Base-by-base conservation (phyloP, 176 grass and related monocot genomes). In the Triticum turgidum region DNA sequence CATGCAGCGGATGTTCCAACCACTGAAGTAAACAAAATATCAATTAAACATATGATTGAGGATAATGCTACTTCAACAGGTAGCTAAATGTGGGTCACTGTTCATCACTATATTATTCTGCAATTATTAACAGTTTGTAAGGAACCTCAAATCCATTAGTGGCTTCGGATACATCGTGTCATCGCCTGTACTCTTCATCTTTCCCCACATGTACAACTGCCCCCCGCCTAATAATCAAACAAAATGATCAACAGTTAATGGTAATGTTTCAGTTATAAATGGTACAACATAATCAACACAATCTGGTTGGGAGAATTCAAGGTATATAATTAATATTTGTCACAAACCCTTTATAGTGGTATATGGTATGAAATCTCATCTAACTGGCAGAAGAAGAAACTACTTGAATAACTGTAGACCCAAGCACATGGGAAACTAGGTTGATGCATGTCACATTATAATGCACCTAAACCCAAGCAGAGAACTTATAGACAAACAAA, bases 141-240 rank as follows among this genome's bases (percentile, higher is more conserved):
- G 8, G 9, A 69, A 99, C 97, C 97, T 99, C 84, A 99, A 89
- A 90, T 99, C 97, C 92, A 99, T 88, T 73, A 99, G 71, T 76
- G 94, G 89, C 83, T 99, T 99, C 13, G 97, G 97, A 91, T 99
- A 99, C 97, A 99, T 99, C 97, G 92, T 96, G 45, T 99, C 97
- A 81, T 99, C 97, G 32, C 94, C 97, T 24, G 79, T 99, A 86
- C 11, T 90, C 92, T 99, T 99, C 90, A 99, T 52, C 68, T 96
- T 99, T 54, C 97, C 97, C 97, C 97, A 99, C 97, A 99, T 99
- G 82, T 99, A 99, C 87, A 99, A 77, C 77, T 99, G 96, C 17
- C 96, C 96, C 20, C 94, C 94, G 70, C 89, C 94, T 99, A 81
- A 20, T 18, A 82, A 86, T 9, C 32, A 89, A 88, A 70, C 0